phyloP scores from a whole-genome alignment of 805 yeast species.

The Ogataea populi-albae region DNA sequence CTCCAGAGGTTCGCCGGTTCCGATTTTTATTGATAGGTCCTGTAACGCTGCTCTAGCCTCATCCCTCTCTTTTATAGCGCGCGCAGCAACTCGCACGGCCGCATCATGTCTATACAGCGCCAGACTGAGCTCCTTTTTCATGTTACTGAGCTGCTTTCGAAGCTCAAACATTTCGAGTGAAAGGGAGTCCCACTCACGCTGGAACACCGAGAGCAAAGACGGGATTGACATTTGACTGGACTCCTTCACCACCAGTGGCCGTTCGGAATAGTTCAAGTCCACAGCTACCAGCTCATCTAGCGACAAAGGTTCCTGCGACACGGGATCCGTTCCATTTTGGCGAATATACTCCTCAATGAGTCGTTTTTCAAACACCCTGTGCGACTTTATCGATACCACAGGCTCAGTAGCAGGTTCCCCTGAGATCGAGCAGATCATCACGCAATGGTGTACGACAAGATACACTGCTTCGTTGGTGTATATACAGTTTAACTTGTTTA shows the following conservation, averaged over 20 bases:
- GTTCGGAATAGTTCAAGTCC: constrained; percentile 14
- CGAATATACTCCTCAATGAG: constrained; percentile 60
- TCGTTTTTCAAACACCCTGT: constrained; percentile 63
- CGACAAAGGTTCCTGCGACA: constrained; percentile 58
- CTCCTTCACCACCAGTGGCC: constrained; percentile 25
- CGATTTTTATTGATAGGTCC: constrained; percentile 46
- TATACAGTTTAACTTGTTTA: too few species aligned
- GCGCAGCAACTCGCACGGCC: constrained; percentile 80
- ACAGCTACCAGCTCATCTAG: constrained; percentile 55
- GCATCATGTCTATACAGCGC: constrained; percentile 88
- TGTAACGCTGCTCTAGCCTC: constrained; percentile 66
- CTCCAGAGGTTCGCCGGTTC: constrained; percentile 19
- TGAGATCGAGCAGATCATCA: constrained; percentile 42
- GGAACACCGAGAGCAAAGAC: constrained; percentile 66
- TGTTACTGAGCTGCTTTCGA: constrained; percentile 63
- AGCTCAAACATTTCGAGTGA: constrained; percentile 77
- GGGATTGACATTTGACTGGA: constrained; percentile 66
- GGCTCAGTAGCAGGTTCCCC: constrained; percentile 71
- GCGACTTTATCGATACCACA: constrained; percentile 72
- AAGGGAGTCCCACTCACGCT: constrained; percentile 86
- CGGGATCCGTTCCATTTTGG: constrained; percentile 72
- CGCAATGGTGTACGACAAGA: background rate
- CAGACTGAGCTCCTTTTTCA: constrained; percentile 70
- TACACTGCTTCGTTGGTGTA: too few species aligned
- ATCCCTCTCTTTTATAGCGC: constrained; percentile 71